Evolutionary conservation across 352 stramenopile species (phyloP).

Genomic region (Globisporangium orthogonon): DNA sequence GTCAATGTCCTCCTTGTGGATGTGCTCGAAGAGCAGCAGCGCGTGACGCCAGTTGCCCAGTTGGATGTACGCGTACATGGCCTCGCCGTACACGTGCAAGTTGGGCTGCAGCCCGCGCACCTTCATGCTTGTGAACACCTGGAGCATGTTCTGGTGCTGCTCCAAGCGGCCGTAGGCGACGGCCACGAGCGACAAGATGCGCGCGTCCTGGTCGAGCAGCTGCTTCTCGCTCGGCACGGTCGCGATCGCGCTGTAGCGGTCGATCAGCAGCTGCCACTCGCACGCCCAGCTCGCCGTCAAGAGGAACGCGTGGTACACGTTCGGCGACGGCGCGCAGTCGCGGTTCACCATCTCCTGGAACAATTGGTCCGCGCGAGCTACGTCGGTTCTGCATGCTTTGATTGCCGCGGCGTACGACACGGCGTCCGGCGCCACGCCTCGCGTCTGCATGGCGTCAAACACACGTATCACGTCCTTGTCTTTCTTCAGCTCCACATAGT

Average conservation of each 20-base stretch:
- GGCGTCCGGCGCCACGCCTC: constrained; percentile 32
- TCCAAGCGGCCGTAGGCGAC: constrained; percentile 41
- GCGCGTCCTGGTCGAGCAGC: constrained; percentile 36
- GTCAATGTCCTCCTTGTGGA: constrained; percentile 45
- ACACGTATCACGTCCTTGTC: constrained; percentile 31
- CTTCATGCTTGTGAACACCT: constrained; percentile 70
- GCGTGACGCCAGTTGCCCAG: constrained; percentile 60
- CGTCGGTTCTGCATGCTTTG: constrained; percentile 34
- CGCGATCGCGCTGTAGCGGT: constrained; percentile 13
- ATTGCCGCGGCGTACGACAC: constrained; percentile 54
- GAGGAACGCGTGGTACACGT: constrained; percentile 26
- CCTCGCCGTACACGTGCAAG: constrained; percentile 64
- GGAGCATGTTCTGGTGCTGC: constrained; percentile 45
- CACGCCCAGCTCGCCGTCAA: constrained; percentile 16
- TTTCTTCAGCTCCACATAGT: constrained; percentile 36
- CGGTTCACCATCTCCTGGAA: constrained; percentile 31
- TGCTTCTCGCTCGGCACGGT: constrained; percentile 5
- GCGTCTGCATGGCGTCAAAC: constrained; percentile 33
- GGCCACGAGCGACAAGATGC: constrained; percentile 57
- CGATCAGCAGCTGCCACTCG: constrained; percentile 13
- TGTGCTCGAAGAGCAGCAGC: constrained; percentile 68
- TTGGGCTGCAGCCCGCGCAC: constrained; percentile 57
- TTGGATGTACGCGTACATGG: constrained; percentile 60
- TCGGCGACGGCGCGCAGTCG: constrained; percentile 11
- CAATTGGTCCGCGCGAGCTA: constrained; percentile 33